A percentile compares a stretch with the other conserved stretches of the same genome.
Evolutionary conservation across 2,329 filamentous ascomycete genomes (phyloP).

Genomic region (Blastomyces gilchristii): DNA sequence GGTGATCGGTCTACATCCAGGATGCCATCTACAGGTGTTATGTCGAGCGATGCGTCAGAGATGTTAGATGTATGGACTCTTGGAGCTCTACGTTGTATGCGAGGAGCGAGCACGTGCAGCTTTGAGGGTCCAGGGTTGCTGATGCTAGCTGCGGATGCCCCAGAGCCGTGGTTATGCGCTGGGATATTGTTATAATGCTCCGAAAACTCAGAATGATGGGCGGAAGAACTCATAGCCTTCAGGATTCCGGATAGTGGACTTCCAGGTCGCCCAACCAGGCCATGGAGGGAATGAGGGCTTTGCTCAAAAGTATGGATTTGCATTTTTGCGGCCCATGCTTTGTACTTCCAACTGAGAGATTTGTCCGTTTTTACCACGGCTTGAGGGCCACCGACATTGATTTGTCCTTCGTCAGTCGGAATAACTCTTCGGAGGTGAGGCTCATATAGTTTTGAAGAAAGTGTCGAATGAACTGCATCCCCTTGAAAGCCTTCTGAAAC

Average conservation of each 20-base stretch:
- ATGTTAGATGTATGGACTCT: neutral
- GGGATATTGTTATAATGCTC: neutral
- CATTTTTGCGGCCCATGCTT: constrained; percentile 31
- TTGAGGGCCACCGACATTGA: neutral
- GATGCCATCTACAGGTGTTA: neutral
- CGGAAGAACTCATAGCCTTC: constrained; percentile 16
- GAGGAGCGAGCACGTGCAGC: neutral
- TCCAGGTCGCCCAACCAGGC: constrained; percentile 27
- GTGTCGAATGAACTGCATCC: neutral
- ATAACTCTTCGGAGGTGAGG: neutral
- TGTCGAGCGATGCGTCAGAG: neutral
- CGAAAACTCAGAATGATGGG: constrained; percentile 3
- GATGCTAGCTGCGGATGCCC: neutral
- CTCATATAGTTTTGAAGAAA: neutral
- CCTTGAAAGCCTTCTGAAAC: neutral
- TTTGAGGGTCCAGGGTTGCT: neutral
- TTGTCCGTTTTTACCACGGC: neutral
- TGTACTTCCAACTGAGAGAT: constrained; percentile 21
- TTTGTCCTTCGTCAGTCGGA: neutral
- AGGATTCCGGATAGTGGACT: constrained; percentile 26
- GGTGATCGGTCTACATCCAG: neutral
- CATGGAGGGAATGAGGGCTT: constrained; percentile 12
- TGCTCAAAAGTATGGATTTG: constrained; percentile 22
- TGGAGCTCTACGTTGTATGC: neutral
- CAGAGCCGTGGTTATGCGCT: neutral